A percentile compares a stretch with the other conserved stretches of the same genome.
phyloP scores from a whole-genome alignment of 768 basidiomycete genomes.

The Mycena haematopus region DNA sequence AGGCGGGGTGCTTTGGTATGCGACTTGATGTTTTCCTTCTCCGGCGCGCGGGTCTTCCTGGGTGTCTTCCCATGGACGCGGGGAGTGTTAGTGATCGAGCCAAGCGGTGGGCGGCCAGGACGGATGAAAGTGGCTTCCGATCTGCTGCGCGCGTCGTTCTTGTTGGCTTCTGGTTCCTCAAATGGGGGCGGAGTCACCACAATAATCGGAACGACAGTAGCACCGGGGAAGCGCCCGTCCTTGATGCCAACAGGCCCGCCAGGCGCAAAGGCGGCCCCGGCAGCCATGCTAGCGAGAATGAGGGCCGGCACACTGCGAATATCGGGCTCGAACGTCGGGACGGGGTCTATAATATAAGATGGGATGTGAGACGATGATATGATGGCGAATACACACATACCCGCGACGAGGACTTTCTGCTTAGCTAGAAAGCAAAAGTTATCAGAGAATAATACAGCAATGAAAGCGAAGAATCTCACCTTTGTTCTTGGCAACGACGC shows the following conservation, averaged over 20 bases:
- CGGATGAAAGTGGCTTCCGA: too few relatives aligned
- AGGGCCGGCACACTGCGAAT: neutral
- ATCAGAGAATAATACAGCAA: too few relatives aligned
- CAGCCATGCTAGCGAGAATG: neutral
- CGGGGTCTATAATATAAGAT: neutral
- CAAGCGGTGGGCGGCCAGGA: too few relatives aligned
- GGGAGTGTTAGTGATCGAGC: too few relatives aligned
- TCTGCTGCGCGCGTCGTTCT: too few relatives aligned
- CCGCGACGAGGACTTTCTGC: neutral
- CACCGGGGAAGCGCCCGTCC: neutral
- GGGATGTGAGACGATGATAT: neutral
- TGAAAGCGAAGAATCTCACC: too few relatives aligned
- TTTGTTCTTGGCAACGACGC: too few relatives aligned
- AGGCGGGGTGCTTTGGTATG: too few relatives aligned
- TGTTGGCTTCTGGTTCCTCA: too few relatives aligned
- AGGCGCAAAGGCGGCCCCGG: neutral
- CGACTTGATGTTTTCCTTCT: too few relatives aligned
- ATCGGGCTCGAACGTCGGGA: neutral
- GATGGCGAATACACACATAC: neutral
- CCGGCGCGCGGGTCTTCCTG: too few relatives aligned
- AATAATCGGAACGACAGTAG: neutral
- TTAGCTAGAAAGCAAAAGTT: neutral
- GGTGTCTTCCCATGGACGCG: too few relatives aligned
- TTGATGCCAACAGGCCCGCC: neutral
- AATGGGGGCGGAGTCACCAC: neutral